Evolutionary conservation across 192 early-diverging fungal genomes (phyloP), one percentile per base, ranked within the genome.

Genomic region (Backusella sp.): DNA sequence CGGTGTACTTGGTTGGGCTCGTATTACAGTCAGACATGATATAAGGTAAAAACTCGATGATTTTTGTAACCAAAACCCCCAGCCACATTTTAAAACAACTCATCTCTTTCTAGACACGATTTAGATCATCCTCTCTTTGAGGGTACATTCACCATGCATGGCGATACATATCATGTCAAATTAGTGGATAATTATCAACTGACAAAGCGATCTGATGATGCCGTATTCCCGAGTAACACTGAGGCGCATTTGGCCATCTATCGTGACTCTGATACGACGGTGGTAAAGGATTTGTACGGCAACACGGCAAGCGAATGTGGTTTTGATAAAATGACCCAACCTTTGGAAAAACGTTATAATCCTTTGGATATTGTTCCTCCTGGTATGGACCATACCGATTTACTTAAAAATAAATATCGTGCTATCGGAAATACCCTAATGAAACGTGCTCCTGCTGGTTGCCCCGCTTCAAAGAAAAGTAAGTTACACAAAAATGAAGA

Each of bases 121-220:
- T 59, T 59, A 12, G 53, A 59, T 26, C 53, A 59, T 21, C 79
- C 88, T 0, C 80, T 91, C 3, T 66, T 94, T 6, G 85, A 91
- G 72, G 92, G 91, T 6, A 79, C 85, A 52, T 94, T 92, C 68
- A 77, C 69, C 42, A 76, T 86, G 0, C 59, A 84, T 42, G 87
- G 80, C 1, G 88, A 89, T 68, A 86, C 89, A 7, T 88, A 86
- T 72, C 89, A 90, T 70, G 78, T 92, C 56, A 91, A 89, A 71
- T 85, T 87, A 26, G 78, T 78, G 1, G 68, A 76, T n/a, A 80
- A 86, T 12, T 92, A 90, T 75, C 84, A 83, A 52, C 79, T 79
- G 12, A 86, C 88, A 15, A 88, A 87, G 68, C 82, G 88, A 9
- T 73, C 80, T 6, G 86, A 80, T 12, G 92, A 94, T 76, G 39